These are phyloP conservation scores for Backusella sp. DNA, from an alignment of 192 early-diverging fungal genomes.

Conservation along the genomic window DNA sequence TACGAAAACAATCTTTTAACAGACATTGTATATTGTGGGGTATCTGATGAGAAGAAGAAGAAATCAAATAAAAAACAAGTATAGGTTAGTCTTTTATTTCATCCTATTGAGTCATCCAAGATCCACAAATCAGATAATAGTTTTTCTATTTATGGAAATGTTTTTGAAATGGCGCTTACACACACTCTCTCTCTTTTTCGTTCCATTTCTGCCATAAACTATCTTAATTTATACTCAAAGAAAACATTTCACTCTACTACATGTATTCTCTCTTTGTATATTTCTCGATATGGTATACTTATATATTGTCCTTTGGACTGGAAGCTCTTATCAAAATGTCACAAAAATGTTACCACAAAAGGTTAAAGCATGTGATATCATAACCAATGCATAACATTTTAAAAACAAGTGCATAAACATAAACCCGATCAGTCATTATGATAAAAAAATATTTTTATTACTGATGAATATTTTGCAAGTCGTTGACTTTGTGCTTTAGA, in stretches of 20 bases:
- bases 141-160: neutral
- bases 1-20: neutral
- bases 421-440: neutral
- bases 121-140: slow-evolving; percentile 5
- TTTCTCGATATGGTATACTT: neutral
- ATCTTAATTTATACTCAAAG: neutral
- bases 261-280: too few species aligned
- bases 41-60: neutral
- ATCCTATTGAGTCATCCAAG: neutral
- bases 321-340: neutral
- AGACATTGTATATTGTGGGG: neutral
- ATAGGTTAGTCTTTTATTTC: neutral
- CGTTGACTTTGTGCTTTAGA: neutral
- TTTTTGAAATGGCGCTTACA: neutral
- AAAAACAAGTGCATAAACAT: neutral
- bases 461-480: neutral
- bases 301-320: neutral
- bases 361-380: slow-evolving; percentile 6
- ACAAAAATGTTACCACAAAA: neutral
- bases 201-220: neutral
- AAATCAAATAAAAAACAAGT: neutral
- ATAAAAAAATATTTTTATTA: neutral
- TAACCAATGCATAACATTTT: neutral
- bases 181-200: neutral
- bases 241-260: too few species aligned